Evolutionary conservation across 225 moss, liverwort and hornwort genomes (phyloP).

Genomic region (Pseudisothecium myosuroides): DNA sequence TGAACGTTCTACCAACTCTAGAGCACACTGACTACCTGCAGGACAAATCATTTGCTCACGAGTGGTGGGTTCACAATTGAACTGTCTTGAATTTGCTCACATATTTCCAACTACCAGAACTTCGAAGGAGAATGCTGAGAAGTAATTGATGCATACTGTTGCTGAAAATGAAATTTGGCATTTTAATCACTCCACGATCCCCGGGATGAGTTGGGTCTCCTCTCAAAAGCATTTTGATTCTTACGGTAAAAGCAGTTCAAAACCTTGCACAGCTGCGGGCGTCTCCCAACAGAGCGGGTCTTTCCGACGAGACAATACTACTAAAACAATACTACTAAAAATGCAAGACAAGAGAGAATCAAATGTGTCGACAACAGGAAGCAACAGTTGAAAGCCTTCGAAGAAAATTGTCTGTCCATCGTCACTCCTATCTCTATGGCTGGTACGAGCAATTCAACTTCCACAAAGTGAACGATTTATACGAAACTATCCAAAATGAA

Average conservation of each 20-base stretch:
- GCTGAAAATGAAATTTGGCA: background rate
- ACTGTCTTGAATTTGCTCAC: background rate
- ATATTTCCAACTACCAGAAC: background rate
- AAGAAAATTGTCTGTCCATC: background rate
- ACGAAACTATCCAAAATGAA: background rate
- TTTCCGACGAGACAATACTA: background rate
- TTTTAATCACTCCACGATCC: background rate
- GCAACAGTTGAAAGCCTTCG: background rate
- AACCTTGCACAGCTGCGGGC: background rate
- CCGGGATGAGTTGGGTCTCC: too few species aligned
- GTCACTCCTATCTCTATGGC: background rate
- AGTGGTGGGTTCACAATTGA: background rate
- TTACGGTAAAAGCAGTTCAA: background rate
- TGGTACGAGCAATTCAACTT: background rate
- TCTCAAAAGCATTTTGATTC: too few species aligned
- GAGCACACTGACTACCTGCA: background rate
- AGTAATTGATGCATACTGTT: background rate
- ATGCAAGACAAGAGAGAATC: background rate
- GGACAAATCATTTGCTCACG: too few species aligned
- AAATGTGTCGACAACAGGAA: background rate
- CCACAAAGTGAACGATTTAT: background rate
- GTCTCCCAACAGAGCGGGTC: background rate
- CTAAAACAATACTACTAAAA: background rate
- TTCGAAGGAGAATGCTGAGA: background rate
- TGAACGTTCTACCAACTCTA: background rate